Evolutionary conservation across 1,139 yeast genomes (phyloP).

Genomic region (Debaryomyces sp.): DNA sequence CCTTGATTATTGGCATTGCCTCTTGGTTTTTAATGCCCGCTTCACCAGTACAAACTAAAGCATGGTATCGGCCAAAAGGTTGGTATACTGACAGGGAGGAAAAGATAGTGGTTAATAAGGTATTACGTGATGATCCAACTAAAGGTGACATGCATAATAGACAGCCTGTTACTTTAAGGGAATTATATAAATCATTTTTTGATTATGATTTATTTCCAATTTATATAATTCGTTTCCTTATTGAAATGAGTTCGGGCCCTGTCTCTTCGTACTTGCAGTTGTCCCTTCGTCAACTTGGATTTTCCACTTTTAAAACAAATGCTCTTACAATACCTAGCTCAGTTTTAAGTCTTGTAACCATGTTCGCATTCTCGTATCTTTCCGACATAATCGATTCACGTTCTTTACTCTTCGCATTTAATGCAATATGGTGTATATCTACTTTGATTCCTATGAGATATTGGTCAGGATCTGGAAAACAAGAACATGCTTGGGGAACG

Average conservation of each 20-base stretch:
- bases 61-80: constrained; percentile 31
- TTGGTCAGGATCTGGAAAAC: constrained; percentile 48
- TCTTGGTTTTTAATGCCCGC: constrained; percentile 39
- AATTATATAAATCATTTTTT: constrained; percentile 21
- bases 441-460: constrained; percentile 46
- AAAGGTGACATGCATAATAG: constrained; percentile 39
- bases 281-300: constrained; percentile 50
- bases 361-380: constrained; percentile 40
- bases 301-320: constrained; percentile 56
- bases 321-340: constrained; percentile 52
- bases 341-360: constrained; percentile 35
- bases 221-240: constrained; percentile 47
- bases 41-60: constrained; percentile 32
- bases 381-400: constrained; percentile 44
- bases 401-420: constrained; percentile 25
- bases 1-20: constrained; percentile 31
- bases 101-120: constrained; percentile 31
- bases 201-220: constrained; percentile 51
- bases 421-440: constrained; percentile 45
- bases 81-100: constrained; percentile 42
- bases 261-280: constrained; percentile 48
- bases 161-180: constrained; percentile 26
- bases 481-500: constrained; percentile 53
- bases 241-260: constrained; percentile 45
- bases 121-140: constrained; percentile 34